A percentile compares a stretch with the other conserved stretches of the same genome.
These are phyloP conservation scores for Pyrenophora tritici-repentis DNA, from an alignment of 2,329 filamentous ascomycete species.

Conservation along the genomic window DNA sequence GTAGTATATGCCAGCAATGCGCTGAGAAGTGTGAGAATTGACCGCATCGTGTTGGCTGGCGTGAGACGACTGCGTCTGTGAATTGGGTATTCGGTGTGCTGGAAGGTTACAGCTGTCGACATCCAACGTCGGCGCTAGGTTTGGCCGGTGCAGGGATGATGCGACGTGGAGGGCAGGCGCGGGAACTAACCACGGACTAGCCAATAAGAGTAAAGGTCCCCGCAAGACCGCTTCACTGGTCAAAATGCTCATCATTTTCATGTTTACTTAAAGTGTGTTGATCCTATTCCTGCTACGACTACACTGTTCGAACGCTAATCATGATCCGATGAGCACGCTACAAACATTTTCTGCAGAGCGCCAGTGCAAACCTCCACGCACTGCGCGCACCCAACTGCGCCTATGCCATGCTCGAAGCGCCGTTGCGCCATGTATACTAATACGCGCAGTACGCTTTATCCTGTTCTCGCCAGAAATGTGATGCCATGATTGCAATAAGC, in stretches of 20 bases:
- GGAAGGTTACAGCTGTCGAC: constrained; percentile 39
- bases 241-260: not conserved
- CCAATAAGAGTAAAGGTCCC: constrained; percentile 20
- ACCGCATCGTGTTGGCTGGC: constrained; percentile 41
- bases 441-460: constrained; percentile 2
- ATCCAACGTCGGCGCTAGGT: constrained; percentile 30
- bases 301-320: constrained; percentile 6
- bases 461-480: constrained; percentile 3
- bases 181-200: constrained; percentile 10
- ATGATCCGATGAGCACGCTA: constrained; percentile 7
- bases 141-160: constrained; percentile 26
- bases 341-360: constrained; percentile 2
- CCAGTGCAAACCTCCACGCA: constrained; percentile 8
- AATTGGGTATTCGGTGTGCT: constrained; percentile 10
- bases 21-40: constrained; percentile 41
- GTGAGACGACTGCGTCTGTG: constrained; percentile 15
- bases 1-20: constrained; percentile 73
- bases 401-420: constrained; percentile 14
- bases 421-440: constrained; percentile 9
- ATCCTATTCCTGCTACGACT: constrained; percentile 5
- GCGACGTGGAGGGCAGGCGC: constrained; percentile 14
- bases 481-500: not conserved
- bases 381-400: constrained; percentile 10
- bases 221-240: not conserved
- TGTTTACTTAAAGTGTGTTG: not conserved